phyloP scores from a whole-genome alignment of 805 yeast genomes.

The Metschnikowia shivogae region DNA sequence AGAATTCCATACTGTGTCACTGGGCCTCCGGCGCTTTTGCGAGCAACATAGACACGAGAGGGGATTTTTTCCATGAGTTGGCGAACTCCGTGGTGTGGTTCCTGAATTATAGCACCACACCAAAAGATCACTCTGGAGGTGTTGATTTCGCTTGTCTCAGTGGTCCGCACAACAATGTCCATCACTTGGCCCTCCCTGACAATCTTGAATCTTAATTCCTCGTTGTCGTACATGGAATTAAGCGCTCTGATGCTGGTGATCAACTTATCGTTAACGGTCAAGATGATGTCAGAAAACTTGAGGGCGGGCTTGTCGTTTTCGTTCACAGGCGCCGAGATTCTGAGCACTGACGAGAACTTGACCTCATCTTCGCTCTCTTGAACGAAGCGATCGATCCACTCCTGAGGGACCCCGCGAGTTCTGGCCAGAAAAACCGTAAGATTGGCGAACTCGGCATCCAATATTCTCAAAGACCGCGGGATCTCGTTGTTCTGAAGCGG shows the following conservation, averaged over 20 bases:
- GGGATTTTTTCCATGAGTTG: slow-evolving; percentile 77
- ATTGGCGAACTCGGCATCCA: slow-evolving; percentile 76
- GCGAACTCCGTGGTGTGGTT: slow-evolving; percentile 90
- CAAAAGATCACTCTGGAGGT: slow-evolving; percentile 71
- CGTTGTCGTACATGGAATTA: slow-evolving; percentile 43
- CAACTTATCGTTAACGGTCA: slow-evolving; percentile 62
- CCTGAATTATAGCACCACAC: slow-evolving; percentile 81
- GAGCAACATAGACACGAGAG: slow-evolving; percentile 77
- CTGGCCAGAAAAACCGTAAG: slow-evolving; percentile 71
- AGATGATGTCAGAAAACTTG: slow-evolving; percentile 69
- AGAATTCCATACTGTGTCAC: slow-evolving; percentile 77
- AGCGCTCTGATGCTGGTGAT: slow-evolving; percentile 68
- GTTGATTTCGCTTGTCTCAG: slow-evolving; percentile 50
- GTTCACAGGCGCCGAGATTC: slow-evolving; percentile 52
- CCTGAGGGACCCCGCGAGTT: slow-evolving; percentile 81
- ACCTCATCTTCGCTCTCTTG: slow-evolving; percentile 58
- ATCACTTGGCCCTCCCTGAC: slow-evolving; percentile 68
- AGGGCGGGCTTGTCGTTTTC: slow-evolving; percentile 32
- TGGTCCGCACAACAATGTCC: slow-evolving; percentile 60
- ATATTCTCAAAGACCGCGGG: slow-evolving; percentile 55
- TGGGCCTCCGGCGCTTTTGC: slow-evolving; percentile 77
- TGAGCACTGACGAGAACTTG: slow-evolving; percentile 66
- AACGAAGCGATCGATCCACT: slow-evolving; percentile 72
- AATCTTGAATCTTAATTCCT: slow-evolving; percentile 52
- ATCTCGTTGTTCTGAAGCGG: slow-evolving; percentile 45